phyloP scores from a whole-genome alignment of 208 protist species.

The Polymyxa betae region DNA sequence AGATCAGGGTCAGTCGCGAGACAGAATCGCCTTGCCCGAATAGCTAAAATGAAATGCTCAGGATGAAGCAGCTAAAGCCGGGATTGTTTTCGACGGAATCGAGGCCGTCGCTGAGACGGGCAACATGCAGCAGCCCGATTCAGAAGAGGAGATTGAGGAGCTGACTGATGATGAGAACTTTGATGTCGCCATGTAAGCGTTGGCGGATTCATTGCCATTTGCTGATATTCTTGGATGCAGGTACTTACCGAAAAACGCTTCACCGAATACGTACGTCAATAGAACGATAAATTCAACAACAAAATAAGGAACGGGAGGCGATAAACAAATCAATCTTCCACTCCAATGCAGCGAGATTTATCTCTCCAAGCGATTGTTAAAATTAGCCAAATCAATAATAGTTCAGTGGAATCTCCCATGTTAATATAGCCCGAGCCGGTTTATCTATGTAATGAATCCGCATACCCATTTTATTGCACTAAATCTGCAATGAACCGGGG shows the following conservation, averaged over 20 bases:
- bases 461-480: too few species aligned
- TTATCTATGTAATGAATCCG: too few species aligned
- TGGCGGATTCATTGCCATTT: too few species aligned
- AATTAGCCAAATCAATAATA: too few species aligned
- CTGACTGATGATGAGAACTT: slow-evolving; percentile 34
- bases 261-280: neutral
- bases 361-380: too few species aligned
- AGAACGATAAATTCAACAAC: too few species aligned
- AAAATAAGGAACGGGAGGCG: too few species aligned
- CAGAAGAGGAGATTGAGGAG: neutral
- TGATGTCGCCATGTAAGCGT: neutral
- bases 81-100: slow-evolving; percentile 36
- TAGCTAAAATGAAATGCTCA: neutral
- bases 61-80: neutral
- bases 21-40: neutral
- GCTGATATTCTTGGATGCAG: neutral
- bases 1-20: slow-evolving; percentile 5
- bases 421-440: too few species aligned
- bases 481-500: too few species aligned
- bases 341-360: too few species aligned
- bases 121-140: neutral
- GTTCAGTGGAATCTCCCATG: too few species aligned
- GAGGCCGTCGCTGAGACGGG: neutral
- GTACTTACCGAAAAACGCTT: slow-evolving; percentile 37
- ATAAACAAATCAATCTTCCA: too few species aligned